A percentile compares a stretch with the other conserved stretches of the same genome.
phyloP scores from a whole-genome alignment of 2,329 filamentous ascomycete genomes.

The Cladosporium colombiae region DNA sequence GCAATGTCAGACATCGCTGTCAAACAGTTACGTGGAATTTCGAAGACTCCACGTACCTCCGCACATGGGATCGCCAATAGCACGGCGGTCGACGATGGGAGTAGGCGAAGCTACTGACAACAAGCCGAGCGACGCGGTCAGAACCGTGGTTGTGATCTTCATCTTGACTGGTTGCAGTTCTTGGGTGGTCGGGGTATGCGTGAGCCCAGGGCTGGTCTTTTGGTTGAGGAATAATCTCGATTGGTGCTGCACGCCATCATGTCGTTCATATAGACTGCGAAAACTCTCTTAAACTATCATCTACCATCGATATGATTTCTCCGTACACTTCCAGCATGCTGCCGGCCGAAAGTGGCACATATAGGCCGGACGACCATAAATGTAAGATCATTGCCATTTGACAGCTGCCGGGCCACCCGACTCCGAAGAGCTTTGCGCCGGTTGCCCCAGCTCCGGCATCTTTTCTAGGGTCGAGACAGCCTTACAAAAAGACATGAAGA shows the following conservation, averaged over 20 bases:
- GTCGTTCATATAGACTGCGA: background rate
- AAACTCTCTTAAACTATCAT: background rate
- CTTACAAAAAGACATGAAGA: background rate
- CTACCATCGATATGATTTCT: background rate
- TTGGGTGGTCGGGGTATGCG: background rate
- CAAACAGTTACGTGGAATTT: too few species aligned
- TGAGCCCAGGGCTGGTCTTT: background rate
- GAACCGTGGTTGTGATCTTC: background rate
- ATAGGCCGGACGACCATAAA: background rate
- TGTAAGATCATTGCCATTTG: background rate
- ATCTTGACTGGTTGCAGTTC: background rate
- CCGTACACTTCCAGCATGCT: background rate
- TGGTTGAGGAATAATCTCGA: background rate
- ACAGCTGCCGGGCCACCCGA: background rate
- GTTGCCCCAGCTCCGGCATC: background rate
- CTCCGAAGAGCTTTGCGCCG: background rate
- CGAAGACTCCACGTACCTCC: background rate
- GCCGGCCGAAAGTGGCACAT: background rate
- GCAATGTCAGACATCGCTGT: background rate
- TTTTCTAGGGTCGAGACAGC: background rate
- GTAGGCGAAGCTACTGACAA: background rate
- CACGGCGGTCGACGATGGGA: background rate
- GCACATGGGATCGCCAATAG: slow-evolving; percentile 6
- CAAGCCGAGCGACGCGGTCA: background rate
- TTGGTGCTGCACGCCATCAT: background rate